phyloP scores from a whole-genome alignment of 441 rosid species.

The Gossypium trilobum region DNA sequence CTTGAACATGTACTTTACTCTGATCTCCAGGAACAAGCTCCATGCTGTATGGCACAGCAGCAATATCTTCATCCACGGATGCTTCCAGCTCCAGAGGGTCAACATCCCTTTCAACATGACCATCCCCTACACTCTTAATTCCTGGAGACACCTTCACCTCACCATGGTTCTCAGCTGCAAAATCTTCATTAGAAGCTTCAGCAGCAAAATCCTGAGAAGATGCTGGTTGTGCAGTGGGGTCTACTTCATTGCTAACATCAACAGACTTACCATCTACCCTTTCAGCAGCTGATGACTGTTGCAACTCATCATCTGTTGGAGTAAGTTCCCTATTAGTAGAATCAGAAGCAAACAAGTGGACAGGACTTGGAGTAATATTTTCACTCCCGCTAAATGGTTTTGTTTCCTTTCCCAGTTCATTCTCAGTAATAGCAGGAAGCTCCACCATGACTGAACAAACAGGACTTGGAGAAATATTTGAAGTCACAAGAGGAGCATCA shows the following conservation, averaged over 20 bases:
- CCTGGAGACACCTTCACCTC: slow-evolving; percentile 12
- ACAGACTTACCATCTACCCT: slow-evolving; percentile 16
- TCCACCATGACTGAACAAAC: slow-evolving; percentile 11
- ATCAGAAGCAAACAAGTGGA: slow-evolving; percentile 16
- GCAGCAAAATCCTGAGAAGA: slow-evolving; percentile 10
- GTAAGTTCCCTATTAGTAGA: slow-evolving; percentile 12
- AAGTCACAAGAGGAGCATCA: not conserved
- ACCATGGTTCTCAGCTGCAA: slow-evolving; percentile 16
- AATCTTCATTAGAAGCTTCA: slow-evolving; percentile 6
- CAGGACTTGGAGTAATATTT: not conserved
- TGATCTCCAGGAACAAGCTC: slow-evolving; percentile 16
- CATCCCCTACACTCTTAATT: not conserved
- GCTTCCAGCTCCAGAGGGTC: slow-evolving; percentile 8
- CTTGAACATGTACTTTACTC: not conserved
- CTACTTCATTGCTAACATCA: slow-evolving; percentile 16
- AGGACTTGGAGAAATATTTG: not conserved
- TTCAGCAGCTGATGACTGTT: slow-evolving; percentile 12
- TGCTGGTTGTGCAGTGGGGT: slow-evolving; percentile 13
- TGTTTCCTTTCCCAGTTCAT: not conserved
- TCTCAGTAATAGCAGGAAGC: not conserved
- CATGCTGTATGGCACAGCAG: slow-evolving; percentile 16
- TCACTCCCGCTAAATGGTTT: not conserved
- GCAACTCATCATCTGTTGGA: slow-evolving; percentile 18
- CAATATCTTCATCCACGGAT: slow-evolving; percentile 11
- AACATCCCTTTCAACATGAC: not conserved